A percentile compares a stretch with the other conserved stretches of the same genome.
Conservation (phyloP, 2,329 filamentous ascomycete genomes). For the Ophiostoma sp. region DNA sequence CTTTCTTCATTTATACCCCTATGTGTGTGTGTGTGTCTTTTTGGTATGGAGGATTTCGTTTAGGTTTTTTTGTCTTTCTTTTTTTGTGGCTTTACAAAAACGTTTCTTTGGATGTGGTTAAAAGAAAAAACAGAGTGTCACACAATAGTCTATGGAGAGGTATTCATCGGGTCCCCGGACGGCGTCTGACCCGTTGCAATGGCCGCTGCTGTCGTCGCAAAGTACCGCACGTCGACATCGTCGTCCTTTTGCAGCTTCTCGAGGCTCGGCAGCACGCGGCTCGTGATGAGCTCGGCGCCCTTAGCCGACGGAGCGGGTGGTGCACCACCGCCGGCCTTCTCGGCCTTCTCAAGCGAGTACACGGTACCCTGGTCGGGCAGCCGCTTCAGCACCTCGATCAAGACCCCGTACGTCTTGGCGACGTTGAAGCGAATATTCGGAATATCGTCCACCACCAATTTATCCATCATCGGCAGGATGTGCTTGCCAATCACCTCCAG, state of each 20-base stretch:
- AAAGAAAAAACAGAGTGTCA: neutral
- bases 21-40: constrained; percentile 13
- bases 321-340: constrained; percentile 56
- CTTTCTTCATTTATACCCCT: constrained; percentile 46
- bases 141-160: constrained; percentile 56
- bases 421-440: constrained; percentile 99
- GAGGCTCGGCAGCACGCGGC: constrained; percentile 83
- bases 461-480: constrained; percentile 93
- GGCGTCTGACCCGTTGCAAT: constrained; percentile 48
- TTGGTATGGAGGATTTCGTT: neutral
- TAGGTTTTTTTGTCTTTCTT: constrained; percentile 13
- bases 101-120: neutral
- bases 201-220: constrained; percentile 84
- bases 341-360: constrained; percentile 68
- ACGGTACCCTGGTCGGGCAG: constrained; percentile 87
- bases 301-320: constrained; percentile 65
- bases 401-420: constrained; percentile 89
- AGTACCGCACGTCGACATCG: constrained; percentile 97
- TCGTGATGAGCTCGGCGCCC: constrained; percentile 77
- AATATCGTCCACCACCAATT: constrained; percentile 90
- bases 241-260: constrained; percentile 96
- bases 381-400: constrained; percentile 89
- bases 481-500: constrained; percentile 90
- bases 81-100: neutral
- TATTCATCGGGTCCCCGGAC: constrained; percentile 63